Evolutionary conservation across 331 rosid genomes (phyloP), one percentile per base, ranked within the genome.

Genomic region (Acacia concinna): DNA sequence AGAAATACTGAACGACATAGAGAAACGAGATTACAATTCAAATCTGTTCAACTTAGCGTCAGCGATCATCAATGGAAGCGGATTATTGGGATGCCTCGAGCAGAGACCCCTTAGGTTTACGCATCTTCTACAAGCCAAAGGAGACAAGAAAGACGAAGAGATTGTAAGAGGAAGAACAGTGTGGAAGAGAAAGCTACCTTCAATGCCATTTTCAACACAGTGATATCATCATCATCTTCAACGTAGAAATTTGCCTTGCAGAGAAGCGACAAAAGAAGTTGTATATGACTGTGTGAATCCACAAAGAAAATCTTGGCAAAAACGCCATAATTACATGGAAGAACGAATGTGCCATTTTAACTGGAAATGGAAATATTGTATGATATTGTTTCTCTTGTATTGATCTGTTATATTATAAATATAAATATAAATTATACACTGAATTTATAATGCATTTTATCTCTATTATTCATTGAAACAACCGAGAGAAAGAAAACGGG

Each of bases 91-190:
- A 56, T 75, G 79, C 59, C 84, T 91, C 74, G 89, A 90, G 62
- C 86, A 84, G 57, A 85, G 75, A 21, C 75, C 86, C 85, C 30
- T 85, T 15, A 85, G 85, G 71, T 95, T 86, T 82, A 92, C 97
- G 60, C 97, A 95, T 78, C 94, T 95, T 18, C 79, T 95, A 65
- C 91, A 88, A 89, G 44, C 77, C 25, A 84, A 85, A 63, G 97
- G 92, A 34, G 84, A 84, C 60, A 31, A 81, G 37, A 82, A 89
- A 83, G 86, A 59, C 74, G 89, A 91, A 70, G 97, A 95, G 89
- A 95, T 95, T 76, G 96, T 95, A 11, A 87, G 97, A 84, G 99
- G 96, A 79, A 87, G 89, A 69, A 95, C 97, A 8, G 72, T 51
- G 30, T 92, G 99, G 99, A 93, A 95, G 85, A 91, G 87, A 56